Conservation (phyloP, 139 green algal species). For the Volvox africanus region DNA sequence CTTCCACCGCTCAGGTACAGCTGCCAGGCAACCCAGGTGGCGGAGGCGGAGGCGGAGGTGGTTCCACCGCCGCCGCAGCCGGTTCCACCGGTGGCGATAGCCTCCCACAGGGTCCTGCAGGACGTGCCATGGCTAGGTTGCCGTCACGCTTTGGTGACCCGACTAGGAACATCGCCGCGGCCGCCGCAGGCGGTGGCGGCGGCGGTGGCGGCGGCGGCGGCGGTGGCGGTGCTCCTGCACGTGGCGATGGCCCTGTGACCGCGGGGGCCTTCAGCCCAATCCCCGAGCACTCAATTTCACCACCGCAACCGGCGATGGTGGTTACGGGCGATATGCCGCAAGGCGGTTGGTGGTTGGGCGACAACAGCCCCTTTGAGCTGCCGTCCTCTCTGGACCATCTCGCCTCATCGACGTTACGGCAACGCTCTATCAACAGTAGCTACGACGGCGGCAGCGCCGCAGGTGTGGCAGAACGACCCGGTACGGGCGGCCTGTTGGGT, state of each 20-base stretch:
- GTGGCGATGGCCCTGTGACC: background rate
- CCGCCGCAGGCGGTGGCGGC: background rate
- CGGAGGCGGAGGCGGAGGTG: background rate
- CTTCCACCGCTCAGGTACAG: background rate
- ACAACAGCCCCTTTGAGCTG: conserved; percentile 54
- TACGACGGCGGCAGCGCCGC: background rate
- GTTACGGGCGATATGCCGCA: conserved; percentile 61
- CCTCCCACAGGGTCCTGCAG: conserved; percentile 1
- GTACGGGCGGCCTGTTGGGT: background rate
- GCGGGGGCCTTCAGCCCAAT: background rate
- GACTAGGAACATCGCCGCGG: background rate
- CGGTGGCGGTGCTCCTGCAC: too few species aligned
- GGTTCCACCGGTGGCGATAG: background rate
- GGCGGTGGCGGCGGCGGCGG: background rate
- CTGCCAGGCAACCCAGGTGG: background rate
- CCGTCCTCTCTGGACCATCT: conserved; percentile 41
- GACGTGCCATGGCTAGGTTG: conserved; percentile 27
- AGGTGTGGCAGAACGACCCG: background rate
- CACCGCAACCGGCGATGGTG: background rate
- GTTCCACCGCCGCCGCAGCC: too few species aligned
- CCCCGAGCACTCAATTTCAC: background rate
- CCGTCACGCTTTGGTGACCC: conserved; percentile 5
- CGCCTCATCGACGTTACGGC: background rate
- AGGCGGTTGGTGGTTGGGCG: conserved; percentile 57
- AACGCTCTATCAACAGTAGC: background rate